phyloP scores from a whole-genome alignment of 1,284 basidiomycete species.

The Malassezia globosa region DNA sequence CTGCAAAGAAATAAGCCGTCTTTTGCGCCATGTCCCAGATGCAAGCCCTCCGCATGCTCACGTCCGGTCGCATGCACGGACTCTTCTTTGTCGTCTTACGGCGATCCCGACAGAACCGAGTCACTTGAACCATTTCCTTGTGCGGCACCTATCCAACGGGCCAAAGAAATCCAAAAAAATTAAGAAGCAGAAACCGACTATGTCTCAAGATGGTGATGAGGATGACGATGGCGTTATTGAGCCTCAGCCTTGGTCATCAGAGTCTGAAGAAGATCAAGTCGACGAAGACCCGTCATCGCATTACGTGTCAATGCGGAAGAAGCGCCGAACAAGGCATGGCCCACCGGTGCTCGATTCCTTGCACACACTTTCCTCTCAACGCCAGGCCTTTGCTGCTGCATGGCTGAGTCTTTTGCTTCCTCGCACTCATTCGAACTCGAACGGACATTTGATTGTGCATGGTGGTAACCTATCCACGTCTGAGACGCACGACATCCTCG shows the following conservation, averaged over 20 bases:
- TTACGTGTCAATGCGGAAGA: constrained; percentile 16
- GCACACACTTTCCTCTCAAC: constrained; percentile 62
- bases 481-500: constrained; percentile 57
- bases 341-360: constrained; percentile 46
- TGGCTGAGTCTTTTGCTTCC: constrained; percentile 65
- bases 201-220: constrained; percentile 45
- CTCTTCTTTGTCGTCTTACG: constrained; percentile 63
- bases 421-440: constrained; percentile 5
- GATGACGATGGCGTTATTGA: constrained; percentile 43
- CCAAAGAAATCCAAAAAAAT: constrained; percentile 23
- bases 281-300: constrained; percentile 21
- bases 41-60: constrained; percentile 30
- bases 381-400: constrained; percentile 63
- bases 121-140: constrained; percentile 76
- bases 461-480: constrained; percentile 51
- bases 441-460: constrained; percentile 11
- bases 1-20: constrained; percentile 60
- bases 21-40: constrained; percentile 22
- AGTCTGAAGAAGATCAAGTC: constrained; percentile 36
- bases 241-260: constrained; percentile 30
- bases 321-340: constrained; percentile 18
- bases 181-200: constrained; percentile 21
- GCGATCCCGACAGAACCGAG: constrained; percentile 67
- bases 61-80: constrained; percentile 57
- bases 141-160: constrained; percentile 48